Evolutionary conservation across 139 green algal species (phyloP).

Genomic region (Micractinium conductrix): DNA sequence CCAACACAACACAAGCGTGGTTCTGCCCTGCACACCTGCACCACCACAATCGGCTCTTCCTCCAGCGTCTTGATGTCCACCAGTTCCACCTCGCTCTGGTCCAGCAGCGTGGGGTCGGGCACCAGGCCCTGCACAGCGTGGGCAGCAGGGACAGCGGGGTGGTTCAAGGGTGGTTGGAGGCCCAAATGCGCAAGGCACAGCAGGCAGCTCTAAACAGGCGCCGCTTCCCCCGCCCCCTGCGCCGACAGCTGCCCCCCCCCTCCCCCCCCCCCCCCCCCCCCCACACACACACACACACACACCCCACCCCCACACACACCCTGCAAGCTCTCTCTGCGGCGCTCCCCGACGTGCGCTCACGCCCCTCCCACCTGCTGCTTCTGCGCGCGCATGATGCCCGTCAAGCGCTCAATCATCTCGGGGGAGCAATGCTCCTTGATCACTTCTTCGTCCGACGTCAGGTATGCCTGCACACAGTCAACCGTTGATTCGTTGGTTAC

Average conservation of each 20-base stretch:
- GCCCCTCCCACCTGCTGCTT: constrained; percentile 33
- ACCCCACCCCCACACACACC: too few relatives aligned
- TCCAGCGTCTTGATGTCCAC: constrained; percentile 87
- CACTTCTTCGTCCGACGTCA: constrained; percentile 60
- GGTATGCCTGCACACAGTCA: constrained; percentile 57
- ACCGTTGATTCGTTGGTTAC: too few relatives aligned
- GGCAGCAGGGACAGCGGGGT: neutral
- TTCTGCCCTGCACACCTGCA: constrained; percentile 66
- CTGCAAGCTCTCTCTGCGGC: too few relatives aligned
- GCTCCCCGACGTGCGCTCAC: too few relatives aligned
- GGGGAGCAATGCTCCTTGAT: constrained; percentile 80
- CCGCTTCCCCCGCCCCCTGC: too few relatives aligned
- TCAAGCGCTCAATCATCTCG: constrained; percentile 88
- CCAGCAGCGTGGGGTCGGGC: constrained; percentile 93
- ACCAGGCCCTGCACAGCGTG: constrained; percentile 56
- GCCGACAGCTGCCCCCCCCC: neutral
- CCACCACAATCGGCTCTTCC: constrained; percentile 87
- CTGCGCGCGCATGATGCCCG: constrained; percentile 74
- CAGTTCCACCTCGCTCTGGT: constrained; percentile 89
- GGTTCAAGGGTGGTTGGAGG: neutral
- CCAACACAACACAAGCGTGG: too few relatives aligned
- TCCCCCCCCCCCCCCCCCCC: neutral
- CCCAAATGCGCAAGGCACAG: neutral
- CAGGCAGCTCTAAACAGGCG: too few relatives aligned
- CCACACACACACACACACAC: too few relatives aligned